Percentiles rank a stretch among this genome's conserved stretches.
phyloP scores from a whole-genome alignment of 1,284 basidiomycete species.

The Microbotryomycetes sp. region DNA sequence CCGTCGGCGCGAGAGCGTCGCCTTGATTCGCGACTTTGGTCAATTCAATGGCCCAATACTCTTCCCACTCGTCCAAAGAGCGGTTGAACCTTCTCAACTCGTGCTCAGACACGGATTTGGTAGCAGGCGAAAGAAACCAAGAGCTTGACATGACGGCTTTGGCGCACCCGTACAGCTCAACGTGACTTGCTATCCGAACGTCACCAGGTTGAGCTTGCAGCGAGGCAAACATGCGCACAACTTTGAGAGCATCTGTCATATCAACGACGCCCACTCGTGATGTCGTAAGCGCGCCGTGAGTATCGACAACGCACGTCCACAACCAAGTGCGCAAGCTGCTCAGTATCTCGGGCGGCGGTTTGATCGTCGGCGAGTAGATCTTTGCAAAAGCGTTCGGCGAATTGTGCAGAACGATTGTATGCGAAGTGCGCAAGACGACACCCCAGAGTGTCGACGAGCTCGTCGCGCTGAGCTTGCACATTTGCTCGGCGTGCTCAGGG shows the following conservation, averaged over 20 bases:
- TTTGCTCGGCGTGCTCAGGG: neutral
- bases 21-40: constrained; percentile 11
- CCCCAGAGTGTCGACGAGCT: neutral
- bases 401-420: neutral
- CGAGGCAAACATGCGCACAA: constrained; percentile 18
- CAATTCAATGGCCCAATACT: constrained; percentile 17
- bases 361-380: neutral
- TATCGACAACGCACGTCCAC: constrained; percentile 24
- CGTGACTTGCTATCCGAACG: constrained; percentile 19
- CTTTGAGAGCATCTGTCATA: constrained; percentile 10
- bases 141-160: neutral
- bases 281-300: constrained; percentile 20
- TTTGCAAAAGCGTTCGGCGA: constrained; percentile 2
- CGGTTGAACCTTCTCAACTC: constrained; percentile 16
- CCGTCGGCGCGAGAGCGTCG: constrained; percentile 11
- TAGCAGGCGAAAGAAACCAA: constrained; percentile 1
- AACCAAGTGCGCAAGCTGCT: constrained; percentile 12
- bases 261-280: constrained; percentile 17
- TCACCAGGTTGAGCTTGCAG: constrained; percentile 14
- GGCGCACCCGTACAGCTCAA: constrained; percentile 23
- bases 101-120: constrained; percentile 11
- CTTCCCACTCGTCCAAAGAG: constrained; percentile 19
- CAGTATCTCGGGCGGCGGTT: neutral
- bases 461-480: constrained; percentile 4
- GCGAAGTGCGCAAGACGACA: neutral